Evolutionary conservation across 1,139 yeast species (phyloP), one percentile per base, ranked within the genome.

Genomic region (Saccharomyces hybrid): DNA sequence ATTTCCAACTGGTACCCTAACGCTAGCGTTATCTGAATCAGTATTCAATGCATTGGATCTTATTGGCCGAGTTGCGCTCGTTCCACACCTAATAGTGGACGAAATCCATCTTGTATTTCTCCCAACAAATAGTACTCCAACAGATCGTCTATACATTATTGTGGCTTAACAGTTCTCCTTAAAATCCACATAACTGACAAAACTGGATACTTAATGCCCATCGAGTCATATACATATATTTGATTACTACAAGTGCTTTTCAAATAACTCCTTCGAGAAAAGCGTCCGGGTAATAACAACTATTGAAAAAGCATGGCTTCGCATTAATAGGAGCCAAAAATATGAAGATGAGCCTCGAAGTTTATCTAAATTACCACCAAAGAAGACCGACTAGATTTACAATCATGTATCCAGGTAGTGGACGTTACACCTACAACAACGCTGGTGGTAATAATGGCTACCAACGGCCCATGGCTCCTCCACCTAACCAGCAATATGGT

Each of bases 391-490:
- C 44, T 11, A 16, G 23, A 16, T 11, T 2, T 16, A 23, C 20
- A 47, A 13, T 34, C 42, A 65, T 66, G 70, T 66, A 57, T 52
- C 69, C 70, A 23, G 70, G 69, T 46, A 59, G 64, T 57, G 61
- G 71, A 47, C 55, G 63, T 46, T 59, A 66, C 62, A 64, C 59
- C 57, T 64, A 62, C 58, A 61, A 55, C 50, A 63, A 61, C 54
- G 60, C 54, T 54, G 47, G 61, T 59, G 50, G 63, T 59, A 46
- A 60, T 31, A 53, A 52, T n/a, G 59, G 57, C 28, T 59, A 59
- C 25, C 58, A 49, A 31, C 57, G 61, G 47, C 63, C 66, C 7
- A 64, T 63, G n/a, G 55, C 58, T 41, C 63, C 63, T 5, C 60
- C 61, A n/a, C 59, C 61, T n/a, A 51, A 51, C 23, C 65, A 26